Evolutionary conservation across 305 asterid species (phyloP).

Genomic region (Fraxinus baroniana): DNA sequence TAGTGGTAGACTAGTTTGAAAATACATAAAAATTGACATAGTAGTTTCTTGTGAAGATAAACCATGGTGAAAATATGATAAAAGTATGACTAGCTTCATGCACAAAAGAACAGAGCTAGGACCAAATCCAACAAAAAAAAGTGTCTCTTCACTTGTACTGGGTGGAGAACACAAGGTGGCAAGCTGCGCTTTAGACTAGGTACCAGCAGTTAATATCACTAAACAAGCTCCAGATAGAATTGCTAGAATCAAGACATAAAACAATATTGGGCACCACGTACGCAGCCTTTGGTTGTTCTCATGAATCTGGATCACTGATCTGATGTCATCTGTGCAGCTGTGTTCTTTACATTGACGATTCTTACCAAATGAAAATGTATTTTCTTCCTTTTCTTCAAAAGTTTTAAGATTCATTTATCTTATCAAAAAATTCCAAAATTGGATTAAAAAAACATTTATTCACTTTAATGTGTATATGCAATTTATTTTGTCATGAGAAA

Average conservation of each 20-base stretch:
- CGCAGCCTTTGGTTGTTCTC: not conserved
- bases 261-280: not conserved
- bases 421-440: not conserved
- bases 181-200: not conserved
- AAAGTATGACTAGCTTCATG: not conserved
- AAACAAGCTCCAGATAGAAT: not conserved
- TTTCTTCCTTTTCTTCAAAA: not conserved
- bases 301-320: slow-evolving; percentile 7
- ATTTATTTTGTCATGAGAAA: not conserved
- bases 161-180: not conserved
- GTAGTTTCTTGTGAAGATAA: slow-evolving; percentile 2
- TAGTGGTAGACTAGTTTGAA: not conserved
- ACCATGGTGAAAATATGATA: not conserved
- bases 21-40: not conserved
- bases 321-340: not conserved
- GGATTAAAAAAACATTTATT: not conserved
- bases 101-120: not conserved
- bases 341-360: not conserved
- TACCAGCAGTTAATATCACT: not conserved
- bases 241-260: not conserved
- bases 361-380: slow-evolving; percentile 2
- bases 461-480: not conserved
- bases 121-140: not conserved
- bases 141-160: not conserved
- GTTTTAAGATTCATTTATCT: not conserved